phyloP scores from a whole-genome alignment of 2,329 filamentous ascomycete genomes.

The Pseudocercospora ulei region DNA sequence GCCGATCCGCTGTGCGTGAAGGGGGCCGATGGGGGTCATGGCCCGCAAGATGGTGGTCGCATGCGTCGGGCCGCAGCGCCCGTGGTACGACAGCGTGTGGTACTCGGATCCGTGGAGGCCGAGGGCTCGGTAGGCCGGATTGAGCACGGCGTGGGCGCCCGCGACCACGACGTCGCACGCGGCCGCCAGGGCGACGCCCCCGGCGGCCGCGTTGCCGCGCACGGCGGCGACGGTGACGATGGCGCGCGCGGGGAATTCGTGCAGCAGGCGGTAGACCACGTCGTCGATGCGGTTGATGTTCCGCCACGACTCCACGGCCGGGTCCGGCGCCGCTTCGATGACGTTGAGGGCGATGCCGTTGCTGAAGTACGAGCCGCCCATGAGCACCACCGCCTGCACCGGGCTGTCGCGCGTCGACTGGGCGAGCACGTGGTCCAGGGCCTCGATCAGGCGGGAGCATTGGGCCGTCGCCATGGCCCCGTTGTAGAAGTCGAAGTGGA shows the following conservation, averaged over 20 bases:
- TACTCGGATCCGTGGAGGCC: conserved; percentile 38
- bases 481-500: conserved; percentile 42
- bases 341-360: conserved; percentile 41
- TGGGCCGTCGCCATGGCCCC: conserved; percentile 39
- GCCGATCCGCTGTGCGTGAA: conserved; percentile 35
- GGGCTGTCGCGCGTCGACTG: conserved; percentile 27
- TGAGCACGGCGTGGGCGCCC: conserved; percentile 36
- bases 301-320: conserved; percentile 37
- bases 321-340: conserved; percentile 37
- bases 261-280: conserved; percentile 36
- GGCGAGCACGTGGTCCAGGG: conserved; percentile 34
- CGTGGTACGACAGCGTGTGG: conserved; percentile 37
- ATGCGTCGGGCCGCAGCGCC: conserved; percentile 33
- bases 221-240: conserved; percentile 37
- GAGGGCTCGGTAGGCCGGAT: conserved; percentile 38
- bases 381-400: conserved; percentile 35
- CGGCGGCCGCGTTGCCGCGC: conserved; percentile 39
- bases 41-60: conserved; percentile 32
- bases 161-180: conserved; percentile 36
- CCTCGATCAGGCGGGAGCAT: conserved; percentile 35
- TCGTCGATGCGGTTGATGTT: conserved; percentile 43
- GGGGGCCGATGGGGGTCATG: conserved; percentile 37
- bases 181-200: conserved; percentile 39
- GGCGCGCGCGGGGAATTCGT: conserved; percentile 34
- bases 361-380: conserved; percentile 40